Evolutionary conservation across 768 basidiomycete genomes (phyloP), one percentile per base, ranked within the genome.

Genomic region (Pleurotus tuoliensis): DNA sequence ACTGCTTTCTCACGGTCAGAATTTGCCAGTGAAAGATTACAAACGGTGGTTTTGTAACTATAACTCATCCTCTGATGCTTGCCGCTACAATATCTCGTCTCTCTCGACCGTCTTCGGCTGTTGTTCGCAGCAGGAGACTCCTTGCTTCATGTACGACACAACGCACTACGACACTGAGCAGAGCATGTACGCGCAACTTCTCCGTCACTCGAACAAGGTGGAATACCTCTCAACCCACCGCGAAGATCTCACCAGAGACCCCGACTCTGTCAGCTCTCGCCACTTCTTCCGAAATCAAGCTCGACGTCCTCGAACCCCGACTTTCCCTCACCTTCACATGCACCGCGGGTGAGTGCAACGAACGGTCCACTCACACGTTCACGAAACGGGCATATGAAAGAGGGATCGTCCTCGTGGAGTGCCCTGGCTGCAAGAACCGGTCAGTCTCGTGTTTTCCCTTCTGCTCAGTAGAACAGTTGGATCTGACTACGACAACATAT

Each of bases 381-480:
- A 81, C 91, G 5, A 88, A 84, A 66, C 80, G 84, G 45, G 82
- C 92, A 16, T 99, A 99, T 70, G 82, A 89, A 67, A 82, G 79
- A 45, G 96, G 96, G 0, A 86, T 98, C 51, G 95, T 98, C 2
- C 76, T 99, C 24, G 82, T 97, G 1, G 82, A 94, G 67, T 99
- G 96, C 73, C 94, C 95, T 1, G 82, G 81, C 12, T 99, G 96
- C 68, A 84, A 89, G 63, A 92, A 90, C 64, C 76, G 95, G 90
- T 93, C 66, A 53, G 85, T 71, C 58, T 20, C 24, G 43, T 54
- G 56, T 53, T 37, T 45, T 38, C 12, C 9, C 47, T n/a, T 24
- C 20, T 37, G 8, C 18, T 25, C 16, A 27, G 27, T 57, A 56
- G 58, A 12, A 25, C 40, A 61, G 5, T 43, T 41, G 25, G 6